Evolutionary conservation across 1,284 basidiomycete genomes (phyloP), one percentile per base, ranked within the genome.

Genomic region (Vanrija humicola): DNA sequence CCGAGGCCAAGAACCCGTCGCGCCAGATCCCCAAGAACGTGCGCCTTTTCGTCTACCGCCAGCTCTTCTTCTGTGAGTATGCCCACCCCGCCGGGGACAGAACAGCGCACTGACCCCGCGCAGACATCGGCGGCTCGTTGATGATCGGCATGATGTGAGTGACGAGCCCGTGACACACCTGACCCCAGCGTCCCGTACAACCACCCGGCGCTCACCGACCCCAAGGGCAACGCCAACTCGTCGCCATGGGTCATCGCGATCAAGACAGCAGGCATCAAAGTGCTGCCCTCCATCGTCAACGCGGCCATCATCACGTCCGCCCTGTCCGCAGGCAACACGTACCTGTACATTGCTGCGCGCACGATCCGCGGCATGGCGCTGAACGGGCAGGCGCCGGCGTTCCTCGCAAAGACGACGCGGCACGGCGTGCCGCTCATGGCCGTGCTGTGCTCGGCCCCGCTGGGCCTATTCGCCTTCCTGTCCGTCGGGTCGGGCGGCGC

Each of bases 171-270:
- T 77, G 86, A 44, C 72, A 65, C 42, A 14, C 69, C 66, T 44
- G 81, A 82, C 10, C 84, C 82, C 16, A 88, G 87, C 54, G 87
- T 90, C 3, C 84, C 88, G 2, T 88, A 83, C 43, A 84, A 82
- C 67, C 79, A 86, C 56, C 66, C 75, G 0, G 72, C 81, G 21
- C 82, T 92, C 26, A 74, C 81, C 56, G 77, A 87, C 49, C 70
- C 69, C 49, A 81, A 62, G 43, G 65, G 82, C 18, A 86, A 82
- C 42, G 88, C 6, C 76, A 91, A 1, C 89, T 89, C 83, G 6
- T 89, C 86, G 14, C 89, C 89, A 0, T 91, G 90, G 72, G 89
- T 91, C 58, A 88, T 91, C 62, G 89, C 72, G 46, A 73, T 74
- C 61, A 69, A 82, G 64, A 81, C 79, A 42, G 86, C 89, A 2